Evolutionary conservation across 2,329 filamentous ascomycete genomes (phyloP), one percentile per base, ranked within the genome.

Genomic region (Fusarium sp.): DNA sequence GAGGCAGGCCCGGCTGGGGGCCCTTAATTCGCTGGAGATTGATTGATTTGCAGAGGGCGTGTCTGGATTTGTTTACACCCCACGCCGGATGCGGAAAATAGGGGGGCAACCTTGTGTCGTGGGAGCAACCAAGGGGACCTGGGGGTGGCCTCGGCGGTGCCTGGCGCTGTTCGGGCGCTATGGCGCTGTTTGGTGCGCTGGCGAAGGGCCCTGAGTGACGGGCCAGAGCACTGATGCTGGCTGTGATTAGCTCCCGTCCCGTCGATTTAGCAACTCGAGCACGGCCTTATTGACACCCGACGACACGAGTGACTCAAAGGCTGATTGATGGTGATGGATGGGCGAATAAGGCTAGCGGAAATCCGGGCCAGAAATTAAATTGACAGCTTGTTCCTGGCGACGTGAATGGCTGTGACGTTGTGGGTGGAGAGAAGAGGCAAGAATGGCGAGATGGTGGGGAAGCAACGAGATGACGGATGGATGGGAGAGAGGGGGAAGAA

Each of bases 51-150:
- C 62, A 62, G 74, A 71, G 76, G 77, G 75, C 66, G 77, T 78
- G 77, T 77, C 72, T 77, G 72, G 47, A 77, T 78, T 78, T 78
- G 77, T 78, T 78, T 78, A 78, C 76, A 77, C 76, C 75, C 75
- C 75, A 77, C 75, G 76, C 76, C 68, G 68, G 69, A 77, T 77
- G 35, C 56, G 76, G 76, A 65, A 76, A 78, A 76, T 76, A 77
- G 76, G 75, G 76, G 76, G 75, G 76, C 70, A 69, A 66, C 61
- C 69, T 70, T 64, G 67, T 73, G 66, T 59, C 66, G 24, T 61
- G 67, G 68, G 69, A 70, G 76, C 68, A 73, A 77, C 73, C 54
- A 54, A 58, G 62, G 61, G 45, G 61, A 77, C 73, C 54, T 47
- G 52, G 62, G 61, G 45, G 61, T 52, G 64, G 29, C 58, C 47